Conservation (phyloP, 306 rosid genomes). For the Fagus crenata region DNA sequence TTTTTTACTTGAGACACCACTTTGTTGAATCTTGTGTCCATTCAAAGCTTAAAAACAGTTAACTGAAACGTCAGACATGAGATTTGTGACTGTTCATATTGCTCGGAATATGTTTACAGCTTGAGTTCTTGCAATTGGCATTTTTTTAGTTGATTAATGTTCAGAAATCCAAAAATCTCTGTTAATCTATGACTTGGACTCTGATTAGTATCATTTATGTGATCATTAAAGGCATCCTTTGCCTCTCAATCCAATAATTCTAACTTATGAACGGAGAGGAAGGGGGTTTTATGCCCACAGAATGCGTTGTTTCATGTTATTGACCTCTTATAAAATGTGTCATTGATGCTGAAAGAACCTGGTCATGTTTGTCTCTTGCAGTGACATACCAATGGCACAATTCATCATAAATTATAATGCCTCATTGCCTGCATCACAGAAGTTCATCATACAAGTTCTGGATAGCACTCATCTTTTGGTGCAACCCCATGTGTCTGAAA, state of each 20-base stretch:
- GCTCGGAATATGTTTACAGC: not conserved
- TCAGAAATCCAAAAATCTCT: not conserved
- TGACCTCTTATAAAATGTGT: not conserved
- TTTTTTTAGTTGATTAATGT: not conserved
- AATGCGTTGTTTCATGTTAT: not conserved
- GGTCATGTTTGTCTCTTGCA: conserved; percentile 38
- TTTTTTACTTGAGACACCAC: not conserved
- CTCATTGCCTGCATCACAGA: conserved; percentile 64
- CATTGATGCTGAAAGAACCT: conserved; percentile 12
- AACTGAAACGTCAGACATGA: not conserved
- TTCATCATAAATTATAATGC: conserved; percentile 79
- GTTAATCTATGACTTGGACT: not conserved
- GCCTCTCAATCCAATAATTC: not conserved
- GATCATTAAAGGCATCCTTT: not conserved
- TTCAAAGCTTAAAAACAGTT: not conserved
- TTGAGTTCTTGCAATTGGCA: not conserved
- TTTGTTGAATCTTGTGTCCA: not conserved
- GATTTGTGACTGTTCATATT: not conserved
- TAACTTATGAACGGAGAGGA: not conserved
- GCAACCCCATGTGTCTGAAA: conserved; percentile 70
- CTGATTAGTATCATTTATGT: not conserved
- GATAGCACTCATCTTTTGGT: conserved; percentile 85
- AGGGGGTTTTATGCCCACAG: not conserved
- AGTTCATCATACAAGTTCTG: conserved; percentile 75
- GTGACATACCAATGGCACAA: conserved; percentile 95